phyloP scores from a whole-genome alignment of 1,284 basidiomycete genomes.

The Moniliella sp. region DNA sequence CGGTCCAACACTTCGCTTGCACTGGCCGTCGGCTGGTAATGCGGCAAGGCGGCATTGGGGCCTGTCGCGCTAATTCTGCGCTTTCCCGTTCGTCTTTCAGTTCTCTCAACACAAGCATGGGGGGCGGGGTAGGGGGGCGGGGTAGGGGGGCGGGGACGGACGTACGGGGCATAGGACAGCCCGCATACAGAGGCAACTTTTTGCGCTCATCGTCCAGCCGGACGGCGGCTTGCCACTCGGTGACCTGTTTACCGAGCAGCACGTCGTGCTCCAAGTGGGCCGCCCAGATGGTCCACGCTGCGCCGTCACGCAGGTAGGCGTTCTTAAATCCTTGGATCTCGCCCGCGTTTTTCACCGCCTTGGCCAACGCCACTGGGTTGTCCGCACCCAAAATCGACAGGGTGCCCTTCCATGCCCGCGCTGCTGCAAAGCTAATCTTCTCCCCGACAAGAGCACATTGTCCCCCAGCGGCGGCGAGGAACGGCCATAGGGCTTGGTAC shows the following conservation, averaged over 20 bases:
- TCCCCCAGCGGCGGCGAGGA: conserved; percentile 6
- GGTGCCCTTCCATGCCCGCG: conserved; percentile 19
- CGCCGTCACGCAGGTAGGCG: conserved; percentile 70
- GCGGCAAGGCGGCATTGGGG: conserved; percentile 77
- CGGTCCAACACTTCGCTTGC: conserved; percentile 48
- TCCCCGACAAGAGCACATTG: conserved; percentile 19
- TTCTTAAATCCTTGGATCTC: conserved; percentile 77
- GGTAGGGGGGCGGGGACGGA: conserved; percentile 53
- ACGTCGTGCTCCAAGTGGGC: conserved; percentile 78
- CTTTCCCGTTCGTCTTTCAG: no score
- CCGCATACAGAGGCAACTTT: background rate
- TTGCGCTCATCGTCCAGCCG: conserved; percentile 37
- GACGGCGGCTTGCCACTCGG: conserved; percentile 60
- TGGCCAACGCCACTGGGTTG: conserved; percentile 52
- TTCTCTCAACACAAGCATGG: conserved; percentile 70
- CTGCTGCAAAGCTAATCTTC: conserved; percentile 21
- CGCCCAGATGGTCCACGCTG: conserved; percentile 56
- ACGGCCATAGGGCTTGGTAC: conserved; percentile 39
- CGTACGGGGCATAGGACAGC: no score
- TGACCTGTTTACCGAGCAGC: conserved; percentile 44
- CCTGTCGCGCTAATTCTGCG: conserved; percentile 61
- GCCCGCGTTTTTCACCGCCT: conserved; percentile 65
- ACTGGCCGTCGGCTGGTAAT: conserved; percentile 61
- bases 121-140: conserved; percentile 58
- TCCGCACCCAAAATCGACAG: conserved; percentile 13